phyloP scores from a whole-genome alignment of 2,329 filamentous ascomycete genomes.

The Colletotrichum graminicola region DNA sequence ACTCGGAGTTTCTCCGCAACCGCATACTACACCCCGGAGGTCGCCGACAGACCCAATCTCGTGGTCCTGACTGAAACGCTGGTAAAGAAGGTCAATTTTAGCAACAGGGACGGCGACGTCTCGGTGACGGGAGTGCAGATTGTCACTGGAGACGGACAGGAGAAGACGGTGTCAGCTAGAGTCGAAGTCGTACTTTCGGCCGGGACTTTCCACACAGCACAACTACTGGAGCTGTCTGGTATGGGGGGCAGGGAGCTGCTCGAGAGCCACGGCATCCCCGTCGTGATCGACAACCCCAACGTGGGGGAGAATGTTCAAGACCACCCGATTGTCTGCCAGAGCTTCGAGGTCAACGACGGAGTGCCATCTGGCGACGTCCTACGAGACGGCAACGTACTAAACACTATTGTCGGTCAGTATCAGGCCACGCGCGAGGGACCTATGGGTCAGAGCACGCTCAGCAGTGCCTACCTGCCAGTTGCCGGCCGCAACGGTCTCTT shows the following conservation, averaged over 20 bases:
- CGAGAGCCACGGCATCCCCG: constrained; percentile 47
- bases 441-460: constrained; percentile 48
- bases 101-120: not conserved
- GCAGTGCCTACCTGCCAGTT: constrained; percentile 49
- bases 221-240: constrained; percentile 58
- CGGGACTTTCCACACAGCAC: constrained; percentile 56
- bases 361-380: constrained; percentile 54
- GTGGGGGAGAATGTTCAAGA: constrained; percentile 58
- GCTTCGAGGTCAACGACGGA: constrained; percentile 57
- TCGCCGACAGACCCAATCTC: constrained; percentile 43
- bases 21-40: constrained; percentile 49
- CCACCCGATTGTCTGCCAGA: constrained; percentile 53
- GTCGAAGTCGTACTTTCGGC: constrained; percentile 58
- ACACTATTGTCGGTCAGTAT: constrained; percentile 52
- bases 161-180: constrained; percentile 42
- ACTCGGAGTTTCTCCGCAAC: constrained; percentile 50
- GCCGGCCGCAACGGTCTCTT: constrained; percentile 48
- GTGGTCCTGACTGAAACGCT: constrained; percentile 44
- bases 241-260: constrained; percentile 53
- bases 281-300: constrained; percentile 50
- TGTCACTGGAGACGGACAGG: constrained; percentile 32
- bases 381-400: constrained; percentile 50
- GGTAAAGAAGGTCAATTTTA: constrained; percentile 24
- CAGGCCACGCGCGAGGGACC: constrained; percentile 50
- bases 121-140: constrained; percentile 21